Evolutionary conservation across 192 early-diverging fungal species (phyloP), one percentile per base, ranked within the genome.

Genomic region (Chytriomyces sp.): DNA sequence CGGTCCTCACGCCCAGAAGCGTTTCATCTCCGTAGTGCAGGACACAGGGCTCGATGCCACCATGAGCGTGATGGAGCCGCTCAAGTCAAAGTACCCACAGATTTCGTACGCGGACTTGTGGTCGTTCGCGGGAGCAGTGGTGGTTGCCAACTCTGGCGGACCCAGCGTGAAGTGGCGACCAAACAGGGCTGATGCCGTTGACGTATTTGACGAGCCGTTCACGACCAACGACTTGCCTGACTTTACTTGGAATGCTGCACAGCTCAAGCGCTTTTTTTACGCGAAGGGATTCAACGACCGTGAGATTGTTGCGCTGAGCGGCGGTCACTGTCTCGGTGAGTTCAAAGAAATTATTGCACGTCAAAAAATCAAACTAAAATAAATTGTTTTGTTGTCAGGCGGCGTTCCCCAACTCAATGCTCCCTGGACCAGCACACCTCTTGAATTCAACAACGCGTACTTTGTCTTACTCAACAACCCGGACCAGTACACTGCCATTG

Each of bases 81-180:
- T 89, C 75, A 87, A 87, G 50, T 61, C 66, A 24, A 82, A 85
- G 23, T 71, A 80, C 77, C 74, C 82, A 46, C 83, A 81, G 87
- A 86, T 93, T 64, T 81, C 86, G 50, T 90, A 93, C 78, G 91
- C 89, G 45, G 92, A 93, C 82, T 80, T 93, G 65, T 93, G 92
- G 92, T 91, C 92, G 44, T 77, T 93, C 43, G 91, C 91, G 43
- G 92, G 91, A 20, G 85, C 82, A 61, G 85, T 87, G 57, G 89
- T 90, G 24, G 82, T 93, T 77, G 85, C 93, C 71, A 76, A 69
- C 18, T 90, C 92, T 84, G 89, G 87, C 69, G 92, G 92, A 2
- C 92, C 92, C 71, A 75, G 72, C 35, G 84, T 91, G 62, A 77
- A 78, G 20, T 93, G 92, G 91, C 83, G 81, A 64, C 77, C 83